phyloP scores from a whole-genome alignment of 208 protist genomes.

The Acanthamoeba polyphaga region DNA sequence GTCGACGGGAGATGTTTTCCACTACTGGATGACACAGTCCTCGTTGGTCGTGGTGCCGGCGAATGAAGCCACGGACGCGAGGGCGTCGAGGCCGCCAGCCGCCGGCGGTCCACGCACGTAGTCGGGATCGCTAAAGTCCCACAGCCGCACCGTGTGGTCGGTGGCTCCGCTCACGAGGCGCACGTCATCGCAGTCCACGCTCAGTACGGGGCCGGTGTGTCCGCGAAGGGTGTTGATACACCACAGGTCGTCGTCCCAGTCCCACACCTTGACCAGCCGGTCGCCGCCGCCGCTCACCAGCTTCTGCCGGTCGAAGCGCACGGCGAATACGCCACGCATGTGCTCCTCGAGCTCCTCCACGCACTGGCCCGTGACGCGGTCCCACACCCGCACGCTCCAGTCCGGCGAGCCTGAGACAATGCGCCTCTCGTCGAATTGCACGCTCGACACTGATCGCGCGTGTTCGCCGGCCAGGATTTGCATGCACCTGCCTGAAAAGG shows the following conservation, averaged over 20 bases:
- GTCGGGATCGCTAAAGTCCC: slow-evolving; percentile 38
- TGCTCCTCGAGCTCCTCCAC: slow-evolving; percentile 61
- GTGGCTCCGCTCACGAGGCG: slow-evolving; percentile 27
- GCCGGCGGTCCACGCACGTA: not conserved
- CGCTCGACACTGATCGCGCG: slow-evolving; percentile 33
- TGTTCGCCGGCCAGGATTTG: not conserved
- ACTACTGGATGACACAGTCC: not conserved
- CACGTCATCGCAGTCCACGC: slow-evolving; percentile 18
- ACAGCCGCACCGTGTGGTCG: slow-evolving; percentile 42
- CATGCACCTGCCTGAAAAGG: not conserved
- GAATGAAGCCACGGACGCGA: too few relatives aligned
- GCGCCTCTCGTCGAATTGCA: not conserved
- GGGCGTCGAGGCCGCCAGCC: not conserved
- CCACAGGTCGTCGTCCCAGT: slow-evolving; percentile 71
- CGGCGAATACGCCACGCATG: slow-evolving; percentile 47
- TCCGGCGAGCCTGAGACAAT: slow-evolving; percentile 67
- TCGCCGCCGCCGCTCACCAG: slow-evolving; percentile 60
- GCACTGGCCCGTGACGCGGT: slow-evolving; percentile 51
- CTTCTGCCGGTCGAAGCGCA: slow-evolving; percentile 52
- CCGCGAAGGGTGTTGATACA: slow-evolving; percentile 72
- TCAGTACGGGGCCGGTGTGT: slow-evolving; percentile 24
- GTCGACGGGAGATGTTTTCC: not conserved
- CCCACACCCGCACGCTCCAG: slow-evolving; percentile 67
- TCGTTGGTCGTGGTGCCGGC: not conserved
- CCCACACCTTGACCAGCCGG: slow-evolving; percentile 58